Evolutionary conservation across 441 rosid species (phyloP).

Genomic region (Manihot esculenta): DNA sequence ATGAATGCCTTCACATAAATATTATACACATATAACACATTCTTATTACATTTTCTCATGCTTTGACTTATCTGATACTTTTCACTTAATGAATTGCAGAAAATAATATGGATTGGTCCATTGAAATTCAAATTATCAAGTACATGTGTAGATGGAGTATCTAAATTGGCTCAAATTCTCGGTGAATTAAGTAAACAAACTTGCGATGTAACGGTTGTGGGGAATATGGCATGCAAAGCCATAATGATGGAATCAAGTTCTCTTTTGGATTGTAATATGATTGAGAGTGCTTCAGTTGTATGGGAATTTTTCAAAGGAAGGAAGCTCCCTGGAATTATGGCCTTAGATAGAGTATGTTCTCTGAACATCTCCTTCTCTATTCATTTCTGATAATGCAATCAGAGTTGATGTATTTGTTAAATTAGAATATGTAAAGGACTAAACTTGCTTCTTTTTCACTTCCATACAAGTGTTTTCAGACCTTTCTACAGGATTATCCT

Average conservation of each 20-base stretch:
- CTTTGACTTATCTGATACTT: conserved; percentile 18
- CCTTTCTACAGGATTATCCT: neutral
- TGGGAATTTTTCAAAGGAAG: conserved; percentile 72
- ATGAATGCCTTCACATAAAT: neutral
- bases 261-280: conserved; percentile 26
- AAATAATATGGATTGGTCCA: conserved; percentile 65
- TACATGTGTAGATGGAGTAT: conserved; percentile 36
- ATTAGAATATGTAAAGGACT: neutral
- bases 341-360: conserved; percentile 61
- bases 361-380: conserved; percentile 17
- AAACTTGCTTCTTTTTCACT: neutral
- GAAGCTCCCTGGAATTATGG: conserved; percentile 62
- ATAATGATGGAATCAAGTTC: conserved; percentile 33
- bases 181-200: conserved; percentile 32
- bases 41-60: conserved; percentile 17
- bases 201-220: conserved; percentile 52
- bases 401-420: neutral
- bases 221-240: conserved; percentile 44
- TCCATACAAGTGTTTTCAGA: neutral
- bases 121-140: conserved; percentile 42
- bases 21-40: neutral
- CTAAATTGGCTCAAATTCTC: conserved; percentile 45
- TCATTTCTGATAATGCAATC: conserved; percentile 9
- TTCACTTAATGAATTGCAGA: conserved; percentile 37
- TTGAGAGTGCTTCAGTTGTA: conserved; percentile 53